Conservation (phyloP, 78 protist genomes). For the Dictyostelium intermedium region DNA sequence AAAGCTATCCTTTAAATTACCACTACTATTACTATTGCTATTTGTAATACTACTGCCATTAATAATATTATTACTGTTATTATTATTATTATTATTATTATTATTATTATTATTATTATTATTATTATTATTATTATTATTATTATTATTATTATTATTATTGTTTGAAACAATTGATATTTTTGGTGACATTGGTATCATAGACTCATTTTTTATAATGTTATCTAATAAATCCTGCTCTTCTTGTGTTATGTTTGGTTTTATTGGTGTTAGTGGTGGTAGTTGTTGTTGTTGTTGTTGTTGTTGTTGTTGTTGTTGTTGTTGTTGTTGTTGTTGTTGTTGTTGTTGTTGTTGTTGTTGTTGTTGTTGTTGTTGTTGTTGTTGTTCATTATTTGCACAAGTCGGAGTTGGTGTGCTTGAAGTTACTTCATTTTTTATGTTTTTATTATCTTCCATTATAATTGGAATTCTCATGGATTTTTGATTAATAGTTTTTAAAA, state of each 20-base stretch:
- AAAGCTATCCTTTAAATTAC: not conserved
- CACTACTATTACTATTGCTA: not conserved
- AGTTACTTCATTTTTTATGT: not conserved
- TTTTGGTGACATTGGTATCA: not conserved
- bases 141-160: not conserved
- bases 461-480: not conserved
- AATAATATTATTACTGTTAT: too few relatives aligned
- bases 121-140: not conserved
- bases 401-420: not conserved
- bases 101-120: too few relatives aligned
- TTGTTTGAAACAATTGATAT: not conserved
- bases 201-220: not conserved
- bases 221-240: not conserved
- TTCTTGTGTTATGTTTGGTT: not conserved
- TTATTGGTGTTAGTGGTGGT: not conserved
- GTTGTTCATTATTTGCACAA: not conserved
- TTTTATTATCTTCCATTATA: not conserved
- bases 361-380: not conserved
- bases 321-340: too few relatives aligned
- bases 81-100: too few relatives aligned
- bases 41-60: not conserved
- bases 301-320: too few relatives aligned
- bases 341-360: too few relatives aligned
- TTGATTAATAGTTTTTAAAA: not conserved
- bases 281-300: not conserved